Base-by-base conservation (phyloP, 2,329 filamentous ascomycete species). In the Epichloe amarillans region DNA sequence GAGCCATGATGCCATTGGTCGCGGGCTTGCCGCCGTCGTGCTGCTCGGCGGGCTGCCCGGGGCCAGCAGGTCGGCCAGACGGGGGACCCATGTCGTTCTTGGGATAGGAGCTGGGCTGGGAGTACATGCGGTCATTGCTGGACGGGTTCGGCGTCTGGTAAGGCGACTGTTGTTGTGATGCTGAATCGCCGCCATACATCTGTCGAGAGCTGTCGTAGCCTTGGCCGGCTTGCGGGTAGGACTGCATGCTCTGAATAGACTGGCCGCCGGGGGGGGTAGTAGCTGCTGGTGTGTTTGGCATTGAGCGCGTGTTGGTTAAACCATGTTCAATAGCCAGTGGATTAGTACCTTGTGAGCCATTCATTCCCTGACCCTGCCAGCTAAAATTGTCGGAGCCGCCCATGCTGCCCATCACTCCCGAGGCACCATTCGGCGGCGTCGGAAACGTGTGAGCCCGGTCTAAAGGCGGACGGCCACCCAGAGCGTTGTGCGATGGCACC, bases 361-460 rank as follows among this genome's bases (percentile, higher is more conserved):
- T 76, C 74, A 87, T 83, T 55, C 77, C 76, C 49, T 67, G 79
- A 52, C 74, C 73, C 36, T 70, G 75, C 87, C 90, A 96, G 63
- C 90, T 84, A 65, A 91, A 95, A 40, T 78, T 84, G 36, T 88
- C 85, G 39, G 85, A 82, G 56, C 78, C 78, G 44, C 82, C 82
- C 76, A 95, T 88, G 54, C 78, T 69, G 71, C 70, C 75, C 69
- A 83, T 88, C 44, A 94, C 80, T 66, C 88, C 88, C 0, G 89
- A 93, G n/a, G 89, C 86, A 65, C 88, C 96, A 0, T 90, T 88
- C 1, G 91, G 90, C 37, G 91, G 91, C 3, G 91, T 96, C 3
- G 91, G 90, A 68, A 96, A 96, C 2, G 89, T 95, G 65, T 95
- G 86, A 15, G 89, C 84, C 49, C 91, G 82, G 55, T 96, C 90